Base-by-base conservation (phyloP, 2,329 filamentous ascomycete genomes). In the Aurifilum marmelostoma region DNA sequence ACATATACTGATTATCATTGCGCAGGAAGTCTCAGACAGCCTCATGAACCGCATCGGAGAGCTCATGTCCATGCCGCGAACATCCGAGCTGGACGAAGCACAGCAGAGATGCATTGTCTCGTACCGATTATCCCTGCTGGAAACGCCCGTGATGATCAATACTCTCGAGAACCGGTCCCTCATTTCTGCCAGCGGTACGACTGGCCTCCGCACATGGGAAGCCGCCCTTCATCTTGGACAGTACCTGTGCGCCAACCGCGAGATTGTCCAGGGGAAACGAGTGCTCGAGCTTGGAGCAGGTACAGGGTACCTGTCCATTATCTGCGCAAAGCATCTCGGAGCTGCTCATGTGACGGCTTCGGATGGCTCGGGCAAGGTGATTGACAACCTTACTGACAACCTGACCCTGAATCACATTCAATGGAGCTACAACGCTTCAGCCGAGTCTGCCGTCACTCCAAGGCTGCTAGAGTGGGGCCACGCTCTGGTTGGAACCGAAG, bases 181-280 rank as follows among this genome's bases (percentile, higher is more conserved):
- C 37, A 87, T 95, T 62, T 88, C 91, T 1, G 89, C 89, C 2
- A 85, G 84, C 0, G 91, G 91, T 1, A 94, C 91, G 0, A 95
- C 92, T 0, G 92, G 92, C 1, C 83, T 92, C 32, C 86, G 92
- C 43, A 95, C 92, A 0, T 96, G 92, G 92, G 92, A 95, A 77
- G 92, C 92, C 0, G 89, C 91, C 1, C 80, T 95, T 11, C 90
- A 93, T 73, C 83, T 95, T 0, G 91, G 90, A 1, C 85, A 89
- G 59, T 93, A 89, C 74, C 85, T 94, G 29, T 87, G 87, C 70
- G 70, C 75, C n/a, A 78, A 84, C 63, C 78, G 77, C 0, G 71
- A 73, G 1, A 72, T 85, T 27, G 80, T 92, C 37, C 74, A 74
- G 9, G 83, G 81, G 2, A 90, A 88, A 75, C 84, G 82, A 9